These are phyloP conservation scores for Sporobolomyces phaffii DNA, from an alignment of 768 basidiomycete species.

Conservation along the genomic window DNA sequence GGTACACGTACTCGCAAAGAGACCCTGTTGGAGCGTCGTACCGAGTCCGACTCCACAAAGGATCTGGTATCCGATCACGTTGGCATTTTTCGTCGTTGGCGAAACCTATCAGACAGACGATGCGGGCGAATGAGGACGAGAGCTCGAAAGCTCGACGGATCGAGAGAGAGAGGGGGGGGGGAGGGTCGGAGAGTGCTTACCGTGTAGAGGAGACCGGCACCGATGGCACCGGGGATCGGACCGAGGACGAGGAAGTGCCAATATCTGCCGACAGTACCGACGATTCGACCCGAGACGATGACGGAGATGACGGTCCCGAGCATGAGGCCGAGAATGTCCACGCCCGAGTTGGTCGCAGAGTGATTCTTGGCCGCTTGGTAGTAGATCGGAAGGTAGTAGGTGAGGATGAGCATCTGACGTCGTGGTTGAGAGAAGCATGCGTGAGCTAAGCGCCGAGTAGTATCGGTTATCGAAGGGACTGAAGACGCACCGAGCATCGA, in stretches of 20 bases:
- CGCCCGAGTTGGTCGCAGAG: conserved; percentile 33
- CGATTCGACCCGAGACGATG: conserved; percentile 30
- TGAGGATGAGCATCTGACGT: conserved; percentile 28
- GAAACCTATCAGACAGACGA: too few relatives aligned
- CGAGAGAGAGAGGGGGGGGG: neutral
- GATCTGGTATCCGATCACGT: conserved; percentile 47
- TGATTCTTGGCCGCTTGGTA: conserved; percentile 35
- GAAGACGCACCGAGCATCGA: conserved; percentile 10
- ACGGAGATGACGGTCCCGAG: conserved; percentile 24
- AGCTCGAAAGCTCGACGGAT: conserved; percentile 29
- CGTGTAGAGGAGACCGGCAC: conserved; percentile 46
- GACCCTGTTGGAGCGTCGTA: conserved; percentile 13
- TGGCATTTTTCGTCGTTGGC: conserved; percentile 24
- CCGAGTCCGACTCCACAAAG: conserved; percentile 48
- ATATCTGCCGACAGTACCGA: conserved; percentile 44
- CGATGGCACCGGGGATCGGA: conserved; percentile 46
- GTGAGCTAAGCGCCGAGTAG: too few relatives aligned
- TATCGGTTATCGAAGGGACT: too few relatives aligned
- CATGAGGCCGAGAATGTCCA: conserved; percentile 37
- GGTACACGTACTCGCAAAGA: conserved; percentile 34
- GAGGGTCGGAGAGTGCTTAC: too few relatives aligned
- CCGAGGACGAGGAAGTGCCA: conserved; percentile 48
- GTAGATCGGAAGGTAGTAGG: conserved; percentile 30
- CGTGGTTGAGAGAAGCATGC: neutral
- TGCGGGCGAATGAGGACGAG: too few relatives aligned